Conservation (phyloP, 2,329 filamentous ascomycete genomes). For the Fusarium sp. region DNA sequence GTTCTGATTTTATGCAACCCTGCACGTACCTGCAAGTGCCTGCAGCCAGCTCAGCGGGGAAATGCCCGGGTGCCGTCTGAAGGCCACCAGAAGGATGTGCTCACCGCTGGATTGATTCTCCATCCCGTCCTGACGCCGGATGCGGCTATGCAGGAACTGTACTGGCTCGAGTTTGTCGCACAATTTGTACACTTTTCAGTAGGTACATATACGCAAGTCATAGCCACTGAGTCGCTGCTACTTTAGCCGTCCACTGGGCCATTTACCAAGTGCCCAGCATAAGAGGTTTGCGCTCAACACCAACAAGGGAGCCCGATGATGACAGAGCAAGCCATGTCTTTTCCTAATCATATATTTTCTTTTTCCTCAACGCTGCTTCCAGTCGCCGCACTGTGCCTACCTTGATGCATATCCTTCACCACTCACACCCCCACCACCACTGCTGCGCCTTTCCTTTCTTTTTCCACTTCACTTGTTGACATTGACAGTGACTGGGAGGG, state of each 20-base stretch:
- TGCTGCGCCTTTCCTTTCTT: background rate
- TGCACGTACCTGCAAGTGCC: background rate
- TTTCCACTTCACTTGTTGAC: background rate
- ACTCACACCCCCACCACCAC: background rate
- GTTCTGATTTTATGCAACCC: background rate
- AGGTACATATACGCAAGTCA: background rate
- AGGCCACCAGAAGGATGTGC: background rate
- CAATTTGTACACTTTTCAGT: background rate
- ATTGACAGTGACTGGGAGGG: background rate
- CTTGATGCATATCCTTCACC: background rate
- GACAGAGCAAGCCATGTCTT: background rate
- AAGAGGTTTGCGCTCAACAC: background rate
- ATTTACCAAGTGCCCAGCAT: background rate
- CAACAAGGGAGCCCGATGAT: background rate
- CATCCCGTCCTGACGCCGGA: background rate
- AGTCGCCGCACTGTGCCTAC: background rate
- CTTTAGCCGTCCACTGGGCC: no score
- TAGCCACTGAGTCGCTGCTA: no score
- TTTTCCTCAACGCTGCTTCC: background rate
- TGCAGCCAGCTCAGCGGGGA: background rate
- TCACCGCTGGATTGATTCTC: background rate
- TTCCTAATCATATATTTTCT: background rate
- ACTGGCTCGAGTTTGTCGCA: background rate
- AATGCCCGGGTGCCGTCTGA: background rate
- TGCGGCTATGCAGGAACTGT: background rate